Base-by-base conservation (phyloP, 2,329 filamentous ascomycete species). In the Dactylellina leptospora region DNA sequence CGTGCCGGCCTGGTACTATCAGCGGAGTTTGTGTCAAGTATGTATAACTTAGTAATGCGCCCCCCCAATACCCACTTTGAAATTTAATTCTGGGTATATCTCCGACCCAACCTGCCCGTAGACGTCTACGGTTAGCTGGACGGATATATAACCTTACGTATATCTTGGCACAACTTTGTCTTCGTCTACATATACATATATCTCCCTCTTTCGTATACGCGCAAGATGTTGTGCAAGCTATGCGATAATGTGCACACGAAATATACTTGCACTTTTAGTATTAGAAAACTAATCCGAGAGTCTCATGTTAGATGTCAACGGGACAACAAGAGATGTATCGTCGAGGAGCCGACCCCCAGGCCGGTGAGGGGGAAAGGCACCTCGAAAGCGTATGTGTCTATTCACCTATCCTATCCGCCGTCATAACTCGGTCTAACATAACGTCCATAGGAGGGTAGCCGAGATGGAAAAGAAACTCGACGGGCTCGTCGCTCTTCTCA, bases 341-440 rank as follows among this genome's bases (percentile, higher is more conserved):
- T 72, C 51, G 68, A 72, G 53, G 68, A 72, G 36, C 68, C 68
- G 0, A 64, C 68, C 28, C 68, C 68, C 11, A 45, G 68, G 20
- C 68, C 68, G 11, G 84, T 81, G n/a, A 80, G 85, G 45, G 79
- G 84, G 30, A 80, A 81, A 3, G 81, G 82, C 64, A 79, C 79
- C 56, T 80, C 81, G 5, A 81, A 80, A 74, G 75, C 80, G 83
- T 85, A 77, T 78, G 82, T 77, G 33, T 23, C 42, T 8, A 18
- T 13, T 20, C n/a, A 36, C 23, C 27, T 25, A 10, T 20, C 25
- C 23, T 38, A 28, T 11, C 2, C 33, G 42, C 16, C 5, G n/a
- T 27, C 23, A 23, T 51, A 20, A 38, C 20, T n/a, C 20, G 18
- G 8, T 28, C 53, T 13, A n/a, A n/a, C 25, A 54, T 38, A 28